Evolutionary conservation across 768 basidiomycete species (phyloP).

Genomic region (Amanita rubescens): DNA sequence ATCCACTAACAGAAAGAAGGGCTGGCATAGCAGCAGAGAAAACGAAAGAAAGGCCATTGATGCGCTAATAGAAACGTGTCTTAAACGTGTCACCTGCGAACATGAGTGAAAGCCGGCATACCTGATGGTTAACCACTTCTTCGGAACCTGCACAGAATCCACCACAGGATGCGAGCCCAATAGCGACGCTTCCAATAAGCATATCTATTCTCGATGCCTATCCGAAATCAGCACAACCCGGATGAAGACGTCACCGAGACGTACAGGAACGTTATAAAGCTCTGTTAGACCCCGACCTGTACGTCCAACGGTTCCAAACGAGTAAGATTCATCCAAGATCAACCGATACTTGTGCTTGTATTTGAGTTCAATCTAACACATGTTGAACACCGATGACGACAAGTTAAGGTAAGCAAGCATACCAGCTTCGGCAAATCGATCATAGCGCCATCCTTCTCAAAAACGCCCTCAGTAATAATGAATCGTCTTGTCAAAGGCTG

Average conservation of each 20-base stretch:
- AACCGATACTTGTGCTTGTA: slow-evolving; percentile 92
- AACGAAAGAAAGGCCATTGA: slow-evolving; percentile 92
- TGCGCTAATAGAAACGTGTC: slow-evolving; percentile 51
- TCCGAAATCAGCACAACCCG: not conserved
- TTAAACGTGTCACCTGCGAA: not conserved
- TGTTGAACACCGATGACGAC: not conserved
- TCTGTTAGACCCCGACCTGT: slow-evolving; percentile 96
- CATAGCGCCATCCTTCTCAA: slow-evolving; percentile 91
- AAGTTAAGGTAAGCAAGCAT: slow-evolving; percentile 22
- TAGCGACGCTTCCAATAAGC: slow-evolving; percentile 87
- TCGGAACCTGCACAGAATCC: slow-evolving; percentile 93
- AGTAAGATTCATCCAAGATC: slow-evolving; percentile 89
- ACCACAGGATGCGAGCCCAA: slow-evolving; percentile 73
- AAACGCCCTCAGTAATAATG: slow-evolving; percentile 95
- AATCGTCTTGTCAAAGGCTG: slow-evolving; percentile 82
- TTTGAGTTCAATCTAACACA: slow-evolving; percentile 81
- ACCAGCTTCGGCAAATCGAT: slow-evolving; percentile 89
- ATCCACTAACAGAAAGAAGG: slow-evolving; percentile 80
- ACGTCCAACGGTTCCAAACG: slow-evolving; percentile 87
- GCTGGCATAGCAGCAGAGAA: slow-evolving; percentile 95
- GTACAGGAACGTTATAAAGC: slow-evolving; percentile 85
- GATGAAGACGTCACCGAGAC: slow-evolving; percentile 17
- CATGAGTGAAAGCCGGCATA: slow-evolving; percentile 17
- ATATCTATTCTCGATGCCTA: slow-evolving; percentile 90
- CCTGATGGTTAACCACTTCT: slow-evolving; percentile 85